Evolutionary conservation across 768 basidiomycete genomes (phyloP).

Genomic region (Chiua virens): DNA sequence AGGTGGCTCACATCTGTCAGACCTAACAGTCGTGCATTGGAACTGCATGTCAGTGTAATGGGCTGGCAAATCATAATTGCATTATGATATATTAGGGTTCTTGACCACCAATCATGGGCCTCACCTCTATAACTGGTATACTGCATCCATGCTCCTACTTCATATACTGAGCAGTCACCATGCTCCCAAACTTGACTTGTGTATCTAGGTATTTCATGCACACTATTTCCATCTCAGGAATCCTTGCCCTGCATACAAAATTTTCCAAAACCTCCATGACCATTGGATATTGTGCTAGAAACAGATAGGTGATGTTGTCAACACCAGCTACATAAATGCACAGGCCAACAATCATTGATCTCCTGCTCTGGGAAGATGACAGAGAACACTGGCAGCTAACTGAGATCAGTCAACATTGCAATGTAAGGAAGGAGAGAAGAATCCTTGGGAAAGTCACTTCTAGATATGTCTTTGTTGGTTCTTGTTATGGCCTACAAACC

Average conservation of each 20-base stretch:
- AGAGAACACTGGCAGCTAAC: background rate
- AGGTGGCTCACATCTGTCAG: too few species aligned
- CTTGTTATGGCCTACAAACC: background rate
- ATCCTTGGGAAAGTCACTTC: background rate
- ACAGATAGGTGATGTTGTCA: background rate
- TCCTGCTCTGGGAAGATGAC: background rate
- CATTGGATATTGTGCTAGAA: background rate
- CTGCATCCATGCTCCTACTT: conserved; percentile 5
- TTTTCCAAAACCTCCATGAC: background rate
- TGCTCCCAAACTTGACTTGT: conserved; percentile 5
- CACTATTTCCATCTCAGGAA: background rate
- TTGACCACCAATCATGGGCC: too few species aligned
- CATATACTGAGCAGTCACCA: background rate
- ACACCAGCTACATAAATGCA: conserved; percentile 3
- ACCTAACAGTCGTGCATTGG: too few species aligned
- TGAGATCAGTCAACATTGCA: conserved; percentile 10
- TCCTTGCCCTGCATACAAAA: background rate
- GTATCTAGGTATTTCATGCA: background rate
- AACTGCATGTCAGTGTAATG: too few species aligned
- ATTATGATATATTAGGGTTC: too few species aligned
- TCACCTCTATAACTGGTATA: too few species aligned
- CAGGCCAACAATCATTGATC: conserved; percentile 2
- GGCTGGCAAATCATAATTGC: too few species aligned
- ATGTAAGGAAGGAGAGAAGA: background rate
- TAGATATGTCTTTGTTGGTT: background rate